Base-by-base conservation (phyloP, 2,329 filamentous ascomycete genomes). In the Aspergillus niger region DNA sequence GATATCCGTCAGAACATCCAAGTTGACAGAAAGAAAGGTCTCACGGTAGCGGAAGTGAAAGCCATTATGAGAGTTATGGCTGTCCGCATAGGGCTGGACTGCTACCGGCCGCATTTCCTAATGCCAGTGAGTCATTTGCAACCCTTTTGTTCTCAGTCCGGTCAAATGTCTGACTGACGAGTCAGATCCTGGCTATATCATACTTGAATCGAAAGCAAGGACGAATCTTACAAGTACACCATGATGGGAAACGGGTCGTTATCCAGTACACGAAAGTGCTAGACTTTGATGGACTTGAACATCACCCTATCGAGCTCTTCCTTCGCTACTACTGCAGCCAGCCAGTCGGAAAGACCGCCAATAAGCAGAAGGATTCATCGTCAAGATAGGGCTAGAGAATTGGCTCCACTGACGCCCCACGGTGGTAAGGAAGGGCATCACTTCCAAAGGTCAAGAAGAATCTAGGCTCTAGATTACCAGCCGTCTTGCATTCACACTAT, bases 201-300 rank as follows among this genome's bases (percentile, higher is more conserved):
- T 61, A 59, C 28, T 11, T 57, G 8, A 41, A 50, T 47, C 15
- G n/a, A 15, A 55, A 41, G 5, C 30, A 52, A 10, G 58, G 55
- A 24, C 44, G 61, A 15, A 59, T 63, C 32, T 11, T 63, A 7
- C 61, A 63, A 30, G 61, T 55, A 8, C 41, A 63, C 17, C 55
- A 63, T 36, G 28, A 49, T 32, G 55, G 58, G 8, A 30, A 28
- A 7, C 41, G 52, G 24, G 38, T 63, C 38, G 39, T 59, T 17
- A 59, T 63, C 24, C 55, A 61, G 32, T 55, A 54, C 38, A 47
- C 50, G 24, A 39, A 58, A 13, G 24, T 49, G 28, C 15, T 58
- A 3, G 39, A 61, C 6, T 36, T 58, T 17, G 49, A 38, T 5
- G 26, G 57, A 4, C 22, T 48, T 7, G 30, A 30, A 2, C 39